phyloP scores from a whole-genome alignment of 371 early-diverging fungal species.

The Enterocytospora artemiae region DNA sequence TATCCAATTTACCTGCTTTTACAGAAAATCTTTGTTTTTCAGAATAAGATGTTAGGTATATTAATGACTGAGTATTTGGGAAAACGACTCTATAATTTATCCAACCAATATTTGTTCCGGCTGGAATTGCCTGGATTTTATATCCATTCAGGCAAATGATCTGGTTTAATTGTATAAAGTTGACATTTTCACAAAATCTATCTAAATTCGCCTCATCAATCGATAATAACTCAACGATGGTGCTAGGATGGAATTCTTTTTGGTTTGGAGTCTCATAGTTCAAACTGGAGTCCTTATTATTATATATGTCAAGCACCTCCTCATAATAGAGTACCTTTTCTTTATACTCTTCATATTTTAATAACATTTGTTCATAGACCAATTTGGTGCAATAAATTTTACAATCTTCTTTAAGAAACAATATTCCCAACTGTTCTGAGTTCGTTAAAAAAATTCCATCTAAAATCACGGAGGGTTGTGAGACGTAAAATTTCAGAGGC shows the following conservation, averaged over 20 bases:
- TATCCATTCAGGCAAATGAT: not conserved
- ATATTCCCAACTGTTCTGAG: not conserved
- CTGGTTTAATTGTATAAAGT: constrained; percentile 14
- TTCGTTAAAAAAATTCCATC: constrained; percentile 12
- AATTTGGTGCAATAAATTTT: constrained; percentile 13
- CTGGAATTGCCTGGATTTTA: not conserved
- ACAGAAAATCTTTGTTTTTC: not conserved
- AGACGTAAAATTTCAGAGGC: not conserved
- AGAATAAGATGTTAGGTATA: constrained; percentile 7
- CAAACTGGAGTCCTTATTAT: not conserved
- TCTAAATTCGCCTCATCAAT: constrained; percentile 28
- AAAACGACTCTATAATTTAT: constrained; percentile 13
- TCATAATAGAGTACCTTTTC: not conserved
- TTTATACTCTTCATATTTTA: constrained; percentile 5
- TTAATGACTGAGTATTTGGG: not conserved
- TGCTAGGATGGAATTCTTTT: not conserved
- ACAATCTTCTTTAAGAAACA: not conserved
- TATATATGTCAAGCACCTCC: not conserved
- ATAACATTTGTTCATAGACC: constrained; percentile 22
- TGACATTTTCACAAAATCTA: constrained; percentile 7
- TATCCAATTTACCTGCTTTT: not conserved
- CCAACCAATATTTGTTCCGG: constrained; percentile 25
- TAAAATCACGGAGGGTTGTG: not conserved
- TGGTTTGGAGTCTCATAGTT: not conserved
- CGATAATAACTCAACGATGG: not conserved